phyloP scores from a whole-genome alignment of 495 filamentous ascomycete genomes.

The Hypoxylon subgilvum region DNA sequence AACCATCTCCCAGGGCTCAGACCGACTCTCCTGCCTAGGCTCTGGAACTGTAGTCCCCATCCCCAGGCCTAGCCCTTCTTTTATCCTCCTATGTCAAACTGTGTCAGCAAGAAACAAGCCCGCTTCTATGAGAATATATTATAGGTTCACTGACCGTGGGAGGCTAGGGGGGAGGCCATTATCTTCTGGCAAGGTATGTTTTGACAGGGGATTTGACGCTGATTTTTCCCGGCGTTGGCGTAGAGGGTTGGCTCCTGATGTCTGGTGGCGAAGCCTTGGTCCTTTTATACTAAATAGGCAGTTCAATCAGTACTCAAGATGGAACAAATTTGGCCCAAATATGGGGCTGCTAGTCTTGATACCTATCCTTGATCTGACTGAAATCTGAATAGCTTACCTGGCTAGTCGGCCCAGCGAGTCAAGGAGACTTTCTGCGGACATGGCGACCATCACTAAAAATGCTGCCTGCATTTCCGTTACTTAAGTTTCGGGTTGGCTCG shows the following conservation, averaged over 20 bases:
- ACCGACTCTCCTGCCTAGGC: too few species aligned
- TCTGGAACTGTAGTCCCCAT: too few species aligned
- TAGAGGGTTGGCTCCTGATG: not conserved
- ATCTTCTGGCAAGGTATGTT: not conserved
- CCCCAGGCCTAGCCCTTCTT: too few species aligned
- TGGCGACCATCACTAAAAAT: not conserved
- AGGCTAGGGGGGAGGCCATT: not conserved
- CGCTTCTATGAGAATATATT: not conserved
- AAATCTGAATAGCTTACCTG: not conserved
- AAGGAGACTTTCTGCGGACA: not conserved
- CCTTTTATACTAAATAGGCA: not conserved
- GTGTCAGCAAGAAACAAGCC: not conserved
- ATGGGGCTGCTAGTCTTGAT: not conserved
- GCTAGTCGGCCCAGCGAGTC: not conserved
- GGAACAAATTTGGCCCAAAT: conserved; percentile 1
- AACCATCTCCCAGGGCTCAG: too few species aligned
- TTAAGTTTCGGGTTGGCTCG: too few species aligned
- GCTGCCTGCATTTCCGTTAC: too few species aligned
- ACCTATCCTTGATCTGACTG: not conserved
- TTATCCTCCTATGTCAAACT: not conserved
- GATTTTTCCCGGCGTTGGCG: not conserved
- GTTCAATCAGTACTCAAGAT: conserved; percentile 3
- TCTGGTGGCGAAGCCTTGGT: too few species aligned
- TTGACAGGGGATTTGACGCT: not conserved
- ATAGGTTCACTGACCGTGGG: not conserved